Evolutionary conservation across 495 filamentous ascomycete genomes (phyloP).

Genomic region (Trichoderma erinaceum): DNA sequence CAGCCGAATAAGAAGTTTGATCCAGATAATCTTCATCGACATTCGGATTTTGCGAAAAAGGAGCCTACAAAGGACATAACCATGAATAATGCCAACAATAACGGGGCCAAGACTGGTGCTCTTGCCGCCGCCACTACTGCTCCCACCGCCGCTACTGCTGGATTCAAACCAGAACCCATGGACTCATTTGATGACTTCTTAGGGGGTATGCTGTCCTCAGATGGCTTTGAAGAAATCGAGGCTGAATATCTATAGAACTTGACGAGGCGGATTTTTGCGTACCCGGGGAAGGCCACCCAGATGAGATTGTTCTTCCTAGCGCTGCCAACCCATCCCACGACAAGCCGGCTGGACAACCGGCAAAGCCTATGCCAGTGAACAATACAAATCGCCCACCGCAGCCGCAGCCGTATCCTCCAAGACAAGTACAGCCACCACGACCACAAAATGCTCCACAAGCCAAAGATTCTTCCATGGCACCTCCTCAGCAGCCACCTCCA

Average conservation of each 20-base stretch:
- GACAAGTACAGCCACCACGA: slow-evolving; percentile 24
- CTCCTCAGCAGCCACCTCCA: slow-evolving; percentile 14
- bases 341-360: slow-evolving; percentile 3
- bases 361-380: neutral
- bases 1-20: slow-evolving; percentile 64
- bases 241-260: slow-evolving; percentile 26
- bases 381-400: slow-evolving; percentile 18
- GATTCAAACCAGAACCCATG: slow-evolving; percentile 23
- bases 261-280: slow-evolving; percentile 68
- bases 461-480: neutral
- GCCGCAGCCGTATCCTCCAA: slow-evolving; percentile 36
- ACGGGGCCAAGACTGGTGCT: neutral
- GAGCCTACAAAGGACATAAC: slow-evolving; percentile 29
- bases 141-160: neutral
- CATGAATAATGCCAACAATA: slow-evolving; percentile 24
- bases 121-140: neutral
- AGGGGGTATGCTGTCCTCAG: slow-evolving; percentile 50
- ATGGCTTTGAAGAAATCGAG: neutral
- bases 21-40: slow-evolving; percentile 69
- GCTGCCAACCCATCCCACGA: slow-evolving; percentile 15
- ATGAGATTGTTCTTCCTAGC: slow-evolving; percentile 48
- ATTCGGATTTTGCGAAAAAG: slow-evolving; percentile 67
- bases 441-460: slow-evolving; percentile 21
- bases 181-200: slow-evolving; percentile 58
- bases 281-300: slow-evolving; percentile 52